phyloP scores from a whole-genome alignment of 225 moss, liverwort and hornwort genomes.

The Ulota crispa region DNA sequence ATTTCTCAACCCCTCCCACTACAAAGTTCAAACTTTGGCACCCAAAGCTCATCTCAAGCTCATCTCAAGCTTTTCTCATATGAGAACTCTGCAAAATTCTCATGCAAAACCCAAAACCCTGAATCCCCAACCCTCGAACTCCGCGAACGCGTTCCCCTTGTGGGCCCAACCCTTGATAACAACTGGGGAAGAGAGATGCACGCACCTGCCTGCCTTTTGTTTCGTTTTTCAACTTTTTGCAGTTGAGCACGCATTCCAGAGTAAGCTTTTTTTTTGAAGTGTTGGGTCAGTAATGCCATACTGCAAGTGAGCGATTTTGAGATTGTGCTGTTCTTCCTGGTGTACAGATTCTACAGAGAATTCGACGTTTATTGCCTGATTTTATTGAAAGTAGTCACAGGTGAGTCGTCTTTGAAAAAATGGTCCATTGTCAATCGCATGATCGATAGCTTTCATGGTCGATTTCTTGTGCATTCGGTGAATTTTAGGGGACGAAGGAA shows the following conservation, averaged over 20 bases:
- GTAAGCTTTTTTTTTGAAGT: too few species aligned
- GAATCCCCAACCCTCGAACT: background rate
- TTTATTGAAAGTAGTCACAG: background rate
- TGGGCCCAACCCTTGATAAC: background rate
- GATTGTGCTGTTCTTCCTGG: background rate
- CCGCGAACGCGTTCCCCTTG: constrained; percentile 19
- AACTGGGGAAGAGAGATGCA: constrained; percentile 16
- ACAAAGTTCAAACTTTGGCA: background rate
- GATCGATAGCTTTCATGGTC: background rate
- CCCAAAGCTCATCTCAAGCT: background rate
- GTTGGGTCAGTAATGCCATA: background rate
- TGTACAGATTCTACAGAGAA: background rate
- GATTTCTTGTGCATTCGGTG: background rate
- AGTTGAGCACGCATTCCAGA: background rate
- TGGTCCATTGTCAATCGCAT: background rate
- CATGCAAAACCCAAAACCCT: constrained; percentile 15
- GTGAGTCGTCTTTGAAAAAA: background rate
- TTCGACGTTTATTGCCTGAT: background rate
- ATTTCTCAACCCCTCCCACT: background rate
- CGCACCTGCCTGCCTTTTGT: background rate
- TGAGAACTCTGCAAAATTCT: too few species aligned
- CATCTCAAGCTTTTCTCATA: background rate
- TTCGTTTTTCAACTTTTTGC: background rate
- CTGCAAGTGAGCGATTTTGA: background rate
- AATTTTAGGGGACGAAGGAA: background rate